Conservation (phyloP, 768 basidiomycete genomes). For the Rhodosporidiobolus odoratus region DNA sequence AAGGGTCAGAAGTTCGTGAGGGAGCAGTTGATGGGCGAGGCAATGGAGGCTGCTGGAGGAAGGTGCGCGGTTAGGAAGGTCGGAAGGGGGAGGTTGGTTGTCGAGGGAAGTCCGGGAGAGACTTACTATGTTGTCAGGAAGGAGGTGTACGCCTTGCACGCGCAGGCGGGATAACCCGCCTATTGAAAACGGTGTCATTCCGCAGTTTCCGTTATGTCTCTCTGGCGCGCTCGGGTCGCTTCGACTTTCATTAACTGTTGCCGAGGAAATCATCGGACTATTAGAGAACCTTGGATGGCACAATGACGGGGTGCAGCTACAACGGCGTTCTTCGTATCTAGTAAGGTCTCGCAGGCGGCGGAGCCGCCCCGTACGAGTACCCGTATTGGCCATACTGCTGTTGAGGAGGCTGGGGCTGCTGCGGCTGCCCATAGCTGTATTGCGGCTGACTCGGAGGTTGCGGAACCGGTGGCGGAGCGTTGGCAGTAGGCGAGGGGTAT, state of each 20-base stretch:
- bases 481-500: background rate
- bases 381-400: conserved; percentile 12
- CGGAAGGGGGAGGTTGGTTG: conserved; percentile 72
- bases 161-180: conserved; percentile 54
- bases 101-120: conserved; percentile 82
- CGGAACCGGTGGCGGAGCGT: background rate
- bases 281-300: no score
- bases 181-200: no score
- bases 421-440: background rate
- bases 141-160: conserved; percentile 86
- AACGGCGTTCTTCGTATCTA: no score
- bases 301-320: no score
- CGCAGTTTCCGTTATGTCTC: no score
- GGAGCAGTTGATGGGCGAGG: conserved; percentile 35
- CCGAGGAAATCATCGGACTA: no score
- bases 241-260: no score
- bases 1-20: conserved; percentile 37
- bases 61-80: conserved; percentile 80
- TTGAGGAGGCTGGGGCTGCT: no score
- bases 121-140: conserved; percentile 82
- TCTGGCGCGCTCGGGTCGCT: no score
- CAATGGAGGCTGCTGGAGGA: conserved; percentile 40
- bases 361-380: background rate
- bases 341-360: background rate
- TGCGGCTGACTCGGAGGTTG: conserved; percentile 14